Evolutionary conservation across 1,284 basidiomycete species (phyloP), one percentile per base, ranked within the genome.

Genomic region (Trichosporon sp.): DNA sequence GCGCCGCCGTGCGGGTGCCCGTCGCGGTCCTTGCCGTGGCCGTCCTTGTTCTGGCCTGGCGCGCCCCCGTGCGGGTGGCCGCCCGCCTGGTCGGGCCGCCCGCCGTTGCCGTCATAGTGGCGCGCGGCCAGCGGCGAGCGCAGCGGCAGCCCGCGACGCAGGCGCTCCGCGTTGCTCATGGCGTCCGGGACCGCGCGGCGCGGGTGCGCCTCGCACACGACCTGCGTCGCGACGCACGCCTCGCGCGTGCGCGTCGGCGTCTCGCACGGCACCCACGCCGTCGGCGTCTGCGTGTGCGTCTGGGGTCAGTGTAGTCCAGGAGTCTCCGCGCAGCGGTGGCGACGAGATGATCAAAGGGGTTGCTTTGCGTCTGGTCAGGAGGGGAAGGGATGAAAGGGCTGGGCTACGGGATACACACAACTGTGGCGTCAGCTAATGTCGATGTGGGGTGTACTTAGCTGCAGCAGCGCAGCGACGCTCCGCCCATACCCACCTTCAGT

Each of bases 121-220:
- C 60, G 65, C 9, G 42, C 34, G 6, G 5, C 5, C 0, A 6
- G 15, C 18, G 68, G 68, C 13, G 44, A 25, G 23, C 60, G 64
- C 2, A 69, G 60, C 5, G 71, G 71, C 3, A 72, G 71, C 34
- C 65, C 63, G 38, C 68, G 68, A 18, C 68, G 68, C 7, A 72
- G 60, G 6, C 71, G 68, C 62, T 72, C 64, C 3, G 66, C 71
- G 58, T 72, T 72, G 31, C 60, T 64, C 47, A 72, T 58, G 18
- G 23, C 29, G 32, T 51, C 58, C 8, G 38, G 58, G 12, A 31
- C 21, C 3, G 25, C 25, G 34, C 56, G 56, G 13, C 27, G 18
- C 29, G 32, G 65, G 51, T 21, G 51, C 11, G 65, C 27, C 31
- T 62, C 31, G 27, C 58, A 35, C 8, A 58, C 34, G 25, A 32